Conservation (phyloP, 2,329 filamentous ascomycete genomes). For the Apiospora sp. region DNA sequence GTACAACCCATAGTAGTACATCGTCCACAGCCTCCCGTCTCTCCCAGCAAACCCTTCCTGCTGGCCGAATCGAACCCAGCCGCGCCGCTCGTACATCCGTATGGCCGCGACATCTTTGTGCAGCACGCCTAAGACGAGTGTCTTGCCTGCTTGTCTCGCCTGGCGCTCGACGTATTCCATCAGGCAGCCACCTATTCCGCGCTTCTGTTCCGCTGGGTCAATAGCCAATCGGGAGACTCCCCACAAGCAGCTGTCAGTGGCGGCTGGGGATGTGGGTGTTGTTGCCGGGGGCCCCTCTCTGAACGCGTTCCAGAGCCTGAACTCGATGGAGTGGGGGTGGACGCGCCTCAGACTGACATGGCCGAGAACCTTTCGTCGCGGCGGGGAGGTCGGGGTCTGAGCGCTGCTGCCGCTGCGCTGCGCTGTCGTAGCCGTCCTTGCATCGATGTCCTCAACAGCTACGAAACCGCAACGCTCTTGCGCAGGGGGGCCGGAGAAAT, state of each 20-base stretch:
- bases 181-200: constrained; percentile 6
- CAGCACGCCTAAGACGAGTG: constrained; percentile 20
- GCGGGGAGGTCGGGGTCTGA: neutral
- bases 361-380: constrained; percentile 8
- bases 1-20: constrained; percentile 1
- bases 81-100: constrained; percentile 18
- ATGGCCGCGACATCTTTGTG: constrained; percentile 22
- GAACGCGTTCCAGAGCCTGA: neutral
- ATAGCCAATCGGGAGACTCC: constrained; percentile 11
- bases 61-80: constrained; percentile 14
- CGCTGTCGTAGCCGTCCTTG: neutral
- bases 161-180: constrained; percentile 1
- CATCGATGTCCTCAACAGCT: neutral
- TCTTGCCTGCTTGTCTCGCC: neutral
- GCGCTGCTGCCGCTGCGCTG: constrained; percentile 1
- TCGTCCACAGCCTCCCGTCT: constrained; percentile 1
- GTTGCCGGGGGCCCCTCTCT: neutral
- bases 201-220: constrained; percentile 19
- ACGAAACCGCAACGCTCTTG: constrained; percentile 4
- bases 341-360: constrained; percentile 20
- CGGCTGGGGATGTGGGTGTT: neutral
- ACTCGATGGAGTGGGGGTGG: neutral
- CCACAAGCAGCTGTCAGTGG: neutral
- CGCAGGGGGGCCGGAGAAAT: neutral
- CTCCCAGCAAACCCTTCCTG: constrained; percentile 6